These are phyloP conservation scores for Cladosporium cucumerinum DNA, from an alignment of 2,329 filamentous ascomycete genomes.

Conservation along the genomic window DNA sequence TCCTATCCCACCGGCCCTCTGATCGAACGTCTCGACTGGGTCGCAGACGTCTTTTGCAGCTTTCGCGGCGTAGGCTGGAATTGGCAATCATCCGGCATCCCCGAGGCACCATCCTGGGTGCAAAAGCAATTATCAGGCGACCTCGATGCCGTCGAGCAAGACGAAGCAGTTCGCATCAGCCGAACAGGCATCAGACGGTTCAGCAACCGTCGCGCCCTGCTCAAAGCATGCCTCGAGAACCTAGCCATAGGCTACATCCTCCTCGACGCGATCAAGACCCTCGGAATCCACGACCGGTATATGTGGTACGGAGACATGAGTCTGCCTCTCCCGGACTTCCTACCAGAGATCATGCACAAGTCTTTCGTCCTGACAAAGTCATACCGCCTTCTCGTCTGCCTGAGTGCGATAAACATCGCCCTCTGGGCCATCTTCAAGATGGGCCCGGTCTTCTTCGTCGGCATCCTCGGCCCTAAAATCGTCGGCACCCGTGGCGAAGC, in stretches of 20 bases:
- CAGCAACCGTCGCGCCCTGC: conserved; percentile 33
- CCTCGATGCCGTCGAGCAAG: conserved; percentile 24
- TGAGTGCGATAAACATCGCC: conserved; percentile 56
- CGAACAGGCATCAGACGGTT: conserved; percentile 39
- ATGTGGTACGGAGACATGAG: conserved; percentile 39
- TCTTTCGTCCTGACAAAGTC: conserved; percentile 48
- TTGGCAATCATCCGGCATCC: conserved; percentile 52
- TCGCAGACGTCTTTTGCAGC: conserved; percentile 54
- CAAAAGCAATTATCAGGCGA: conserved; percentile 38
- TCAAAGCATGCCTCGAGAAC: conserved; percentile 35
- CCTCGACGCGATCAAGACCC: conserved; percentile 66
- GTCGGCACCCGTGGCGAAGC: conserved; percentile 59
- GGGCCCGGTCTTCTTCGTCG: conserved; percentile 58
- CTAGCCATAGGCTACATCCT: conserved; percentile 60
- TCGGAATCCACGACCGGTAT: conserved; percentile 75
- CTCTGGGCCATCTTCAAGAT: conserved; percentile 61
- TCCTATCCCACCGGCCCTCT: conserved; percentile 48
- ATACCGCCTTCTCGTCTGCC: conserved; percentile 57
- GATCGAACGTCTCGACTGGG: conserved; percentile 56
- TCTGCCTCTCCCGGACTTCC: conserved; percentile 42
- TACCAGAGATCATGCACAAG: conserved; percentile 41
- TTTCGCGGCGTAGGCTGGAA: conserved; percentile 61
- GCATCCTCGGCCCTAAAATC: conserved; percentile 56
- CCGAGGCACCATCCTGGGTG: conserved; percentile 42
- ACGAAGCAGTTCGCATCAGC: conserved; percentile 20